Evolutionary conservation across 2,329 filamentous ascomycete species (phyloP), one percentile per base, ranked within the genome.

Genomic region (Calonectria naviculata): DNA sequence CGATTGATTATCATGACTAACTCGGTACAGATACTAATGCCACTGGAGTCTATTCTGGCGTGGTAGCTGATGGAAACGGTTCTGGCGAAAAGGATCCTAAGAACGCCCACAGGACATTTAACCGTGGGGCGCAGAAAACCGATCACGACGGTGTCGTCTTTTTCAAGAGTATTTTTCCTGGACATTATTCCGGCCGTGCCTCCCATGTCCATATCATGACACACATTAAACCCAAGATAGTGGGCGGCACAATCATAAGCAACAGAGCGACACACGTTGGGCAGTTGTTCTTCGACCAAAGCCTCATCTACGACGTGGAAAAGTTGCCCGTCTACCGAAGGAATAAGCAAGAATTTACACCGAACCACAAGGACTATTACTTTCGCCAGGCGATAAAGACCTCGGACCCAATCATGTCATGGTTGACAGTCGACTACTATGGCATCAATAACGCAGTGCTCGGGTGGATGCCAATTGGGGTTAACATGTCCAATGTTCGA

Each of bases 221-320:
- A 8, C 76, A 79, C 64, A 56, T 73, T 26, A 73, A 76, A 44
- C 76, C 80, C 24, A 78, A 78, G 17, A 74, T 84, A 52, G 71
- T 81, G 56, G 89, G 90, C 80, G 83, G 84, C 74, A 89, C 87
- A 67, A 82, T 89, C 69, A 41, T 67, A 10, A 79, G 81, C 36
- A 85, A 84, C 68, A 84, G 85, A 21, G 84, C 87, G 52, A 85
- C 87, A 2, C 88, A 91, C 78, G 84, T 90, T 36, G 89, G 89
- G 26, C 89, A 91, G 77, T 79, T 90, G 64, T 91, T 89, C 83
- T 88, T 90, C 76, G 88, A 90, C 76, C 86, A 90, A 75, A 82
- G 84, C 72, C 85, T 91, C 31, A 84, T 89, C 70, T 71, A 78
- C 17, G 74, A 82, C 17, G 87, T 90, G 49, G 86, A 89, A 67